These are phyloP conservation scores for Scutellaria barbata DNA, from an alignment of 257 asterid genomes.

Conservation along the genomic window DNA sequence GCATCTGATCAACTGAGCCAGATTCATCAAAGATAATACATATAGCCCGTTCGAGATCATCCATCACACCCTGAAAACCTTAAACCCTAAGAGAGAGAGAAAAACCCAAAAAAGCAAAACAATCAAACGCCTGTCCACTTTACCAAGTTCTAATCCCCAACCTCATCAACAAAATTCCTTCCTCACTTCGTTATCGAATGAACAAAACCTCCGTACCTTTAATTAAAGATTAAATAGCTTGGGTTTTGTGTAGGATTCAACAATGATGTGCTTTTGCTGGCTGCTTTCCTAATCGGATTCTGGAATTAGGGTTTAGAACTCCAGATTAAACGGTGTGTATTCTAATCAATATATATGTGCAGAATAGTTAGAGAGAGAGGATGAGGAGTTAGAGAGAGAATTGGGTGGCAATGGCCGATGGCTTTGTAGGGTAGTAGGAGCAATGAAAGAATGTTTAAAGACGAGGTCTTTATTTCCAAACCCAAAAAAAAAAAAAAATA, in stretches of 20 bases:
- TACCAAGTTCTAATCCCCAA: conserved; percentile 23
- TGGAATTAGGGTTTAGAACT: conserved; percentile 36
- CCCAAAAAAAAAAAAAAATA: too few species aligned
- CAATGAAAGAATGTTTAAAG: conserved; percentile 10
- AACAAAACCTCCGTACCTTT: conserved; percentile 42
- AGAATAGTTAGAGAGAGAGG: conserved; percentile 8
- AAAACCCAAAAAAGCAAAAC: not conserved
- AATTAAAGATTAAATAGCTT: conserved; percentile 34
- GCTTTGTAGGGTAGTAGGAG: conserved; percentile 30
- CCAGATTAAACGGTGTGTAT: conserved; percentile 4
- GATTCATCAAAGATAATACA: conserved; percentile 86
- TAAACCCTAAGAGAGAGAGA: conserved; percentile 44
- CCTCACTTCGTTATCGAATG: conserved; percentile 24
- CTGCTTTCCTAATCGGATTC: conserved; percentile 32
- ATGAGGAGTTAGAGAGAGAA: not conserved
- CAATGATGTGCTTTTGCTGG: conserved; percentile 28
- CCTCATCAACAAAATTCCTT: conserved; percentile 4
- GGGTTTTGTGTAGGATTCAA: conserved; percentile 39
- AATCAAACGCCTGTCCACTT: conserved; percentile 22
- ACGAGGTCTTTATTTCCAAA: conserved; percentile 33
- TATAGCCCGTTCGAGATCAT: conserved; percentile 92
- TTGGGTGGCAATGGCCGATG: not conserved
- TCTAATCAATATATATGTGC: not conserved
- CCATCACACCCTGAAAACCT: conserved; percentile 64
- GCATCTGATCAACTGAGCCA: conserved; percentile 61